A percentile compares a stretch with the other conserved stretches of the same genome.
phyloP scores from a whole-genome alignment of 2,329 filamentous ascomycete species.

The Trichoderma aggressivum region DNA sequence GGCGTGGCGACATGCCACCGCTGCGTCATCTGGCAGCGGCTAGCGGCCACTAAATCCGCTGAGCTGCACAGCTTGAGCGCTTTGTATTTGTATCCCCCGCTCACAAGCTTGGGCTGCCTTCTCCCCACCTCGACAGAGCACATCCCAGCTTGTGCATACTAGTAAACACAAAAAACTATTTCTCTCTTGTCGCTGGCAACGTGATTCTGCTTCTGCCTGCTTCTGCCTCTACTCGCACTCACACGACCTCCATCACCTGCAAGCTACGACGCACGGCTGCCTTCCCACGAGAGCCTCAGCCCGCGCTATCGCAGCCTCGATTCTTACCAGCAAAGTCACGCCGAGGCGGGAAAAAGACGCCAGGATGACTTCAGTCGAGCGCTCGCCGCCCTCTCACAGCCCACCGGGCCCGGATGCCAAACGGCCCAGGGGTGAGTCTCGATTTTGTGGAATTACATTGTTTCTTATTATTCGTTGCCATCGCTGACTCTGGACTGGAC shows the following conservation, averaged over 20 bases:
- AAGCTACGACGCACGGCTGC: background rate
- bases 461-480: background rate
- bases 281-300: background rate
- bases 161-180: background rate
- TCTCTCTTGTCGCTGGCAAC: background rate
- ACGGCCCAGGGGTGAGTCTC: constrained; percentile 44
- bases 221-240: background rate
- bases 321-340: background rate
- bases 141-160: background rate
- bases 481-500: background rate
- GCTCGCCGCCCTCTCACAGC: constrained; percentile 38
- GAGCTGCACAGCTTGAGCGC: background rate
- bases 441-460: background rate
- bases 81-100: constrained; percentile 2
- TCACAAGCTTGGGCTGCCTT: background rate
- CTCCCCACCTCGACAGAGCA: constrained; percentile 2
- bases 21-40: constrained; percentile 16
- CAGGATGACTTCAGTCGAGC: constrained; percentile 43
- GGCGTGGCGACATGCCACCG: constrained; percentile 15
- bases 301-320: background rate
- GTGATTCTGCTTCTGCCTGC: constrained; percentile 5
- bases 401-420: constrained; percentile 41
- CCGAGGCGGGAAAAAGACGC: constrained; percentile 7
- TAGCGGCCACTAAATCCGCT: background rate
- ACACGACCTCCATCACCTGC: constrained; percentile 14